Conservation (phyloP, 192 early-diverging fungal genomes). For the Coemansia reversa region DNA sequence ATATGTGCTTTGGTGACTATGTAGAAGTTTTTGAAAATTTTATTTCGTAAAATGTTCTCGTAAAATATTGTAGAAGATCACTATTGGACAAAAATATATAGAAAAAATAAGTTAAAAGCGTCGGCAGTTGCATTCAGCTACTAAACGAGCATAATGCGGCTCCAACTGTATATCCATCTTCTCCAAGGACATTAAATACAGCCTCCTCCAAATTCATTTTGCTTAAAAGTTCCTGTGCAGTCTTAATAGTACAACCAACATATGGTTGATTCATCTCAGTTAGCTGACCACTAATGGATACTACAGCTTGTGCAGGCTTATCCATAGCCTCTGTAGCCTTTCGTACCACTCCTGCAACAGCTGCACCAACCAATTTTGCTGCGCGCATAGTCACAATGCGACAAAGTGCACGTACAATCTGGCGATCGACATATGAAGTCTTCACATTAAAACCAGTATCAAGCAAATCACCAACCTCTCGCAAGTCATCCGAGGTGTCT, state of each 20-base stretch:
- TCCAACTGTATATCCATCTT: slow-evolving; percentile 43
- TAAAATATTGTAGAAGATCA: too few relatives aligned
- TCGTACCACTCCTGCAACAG: slow-evolving; percentile 57
- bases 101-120: slow-evolving; percentile 1
- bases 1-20: too few relatives aligned
- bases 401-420: slow-evolving; percentile 77
- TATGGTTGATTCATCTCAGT: slow-evolving; percentile 55
- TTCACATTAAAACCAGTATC: slow-evolving; percentile 66
- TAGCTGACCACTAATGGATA: slow-evolving; percentile 47
- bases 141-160: slow-evolving; percentile 36
- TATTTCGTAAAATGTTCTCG: too few relatives aligned
- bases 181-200: slow-evolving; percentile 35
- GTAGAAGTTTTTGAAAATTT: too few relatives aligned
- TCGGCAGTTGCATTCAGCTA: slow-evolving; percentile 8
- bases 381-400: slow-evolving; percentile 81
- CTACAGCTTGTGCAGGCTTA: slow-evolving; percentile 11
- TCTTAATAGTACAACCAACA: slow-evolving; percentile 28
- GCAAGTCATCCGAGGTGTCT: slow-evolving; percentile 65
- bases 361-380: slow-evolving; percentile 73
- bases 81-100: slow-evolving; percentile 1
- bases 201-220: slow-evolving; percentile 11
- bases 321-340: slow-evolving; percentile 27
- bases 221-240: slow-evolving; percentile 10
- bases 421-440: slow-evolving; percentile 73
- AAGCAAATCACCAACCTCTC: slow-evolving; percentile 65